phyloP scores from a whole-genome alignment of 2,329 filamentous ascomycete genomes.

The Aspergillus fumigatus region DNA sequence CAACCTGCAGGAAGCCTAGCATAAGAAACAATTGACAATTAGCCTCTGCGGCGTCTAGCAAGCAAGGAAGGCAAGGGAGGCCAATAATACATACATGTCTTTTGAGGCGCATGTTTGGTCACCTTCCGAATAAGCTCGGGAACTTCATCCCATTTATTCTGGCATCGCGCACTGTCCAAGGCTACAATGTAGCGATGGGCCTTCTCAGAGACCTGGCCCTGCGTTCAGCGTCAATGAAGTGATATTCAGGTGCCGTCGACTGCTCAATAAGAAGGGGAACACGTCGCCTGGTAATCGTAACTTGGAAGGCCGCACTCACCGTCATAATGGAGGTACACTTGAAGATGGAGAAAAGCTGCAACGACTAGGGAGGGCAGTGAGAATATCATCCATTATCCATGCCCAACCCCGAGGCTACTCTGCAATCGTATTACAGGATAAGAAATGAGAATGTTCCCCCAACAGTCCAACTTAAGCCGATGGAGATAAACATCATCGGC shows the following conservation, averaged over 20 bases:
- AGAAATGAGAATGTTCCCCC: not conserved
- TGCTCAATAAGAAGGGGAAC: not conserved
- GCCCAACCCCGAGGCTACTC: conserved; percentile 17
- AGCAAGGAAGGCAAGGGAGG: conserved; percentile 10
- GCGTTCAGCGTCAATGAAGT: conserved; percentile 18
- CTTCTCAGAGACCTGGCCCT: conserved; percentile 62
- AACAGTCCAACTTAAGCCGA: conserved; percentile 1
- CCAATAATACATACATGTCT: conserved; percentile 70
- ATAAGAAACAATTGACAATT: conserved; percentile 11
- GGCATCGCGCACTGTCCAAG: conserved; percentile 81
- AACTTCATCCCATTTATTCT: conserved; percentile 79
- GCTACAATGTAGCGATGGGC: conserved; percentile 74
- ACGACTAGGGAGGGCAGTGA: conserved; percentile 11
- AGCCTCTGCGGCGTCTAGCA: conserved; percentile 12
- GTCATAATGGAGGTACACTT: conserved; percentile 17
- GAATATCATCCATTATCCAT: conserved; percentile 13
- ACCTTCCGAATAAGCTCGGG: conserved; percentile 90
- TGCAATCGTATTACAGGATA: conserved; percentile 5
- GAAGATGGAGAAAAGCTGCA: conserved; percentile 4
- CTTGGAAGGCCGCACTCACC: conserved; percentile 12
- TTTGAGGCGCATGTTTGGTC: conserved; percentile 83
- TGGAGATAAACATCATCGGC: conserved; percentile 19
- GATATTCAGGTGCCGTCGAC: not conserved
- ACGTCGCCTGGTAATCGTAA: not conserved
- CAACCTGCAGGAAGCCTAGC: conserved; percentile 64